A percentile compares a stretch with the other conserved stretches of the same genome.
Evolutionary conservation across 2,329 filamentous ascomycete genomes (phyloP).

Genomic region (Paracoccidioides lutzii): DNA sequence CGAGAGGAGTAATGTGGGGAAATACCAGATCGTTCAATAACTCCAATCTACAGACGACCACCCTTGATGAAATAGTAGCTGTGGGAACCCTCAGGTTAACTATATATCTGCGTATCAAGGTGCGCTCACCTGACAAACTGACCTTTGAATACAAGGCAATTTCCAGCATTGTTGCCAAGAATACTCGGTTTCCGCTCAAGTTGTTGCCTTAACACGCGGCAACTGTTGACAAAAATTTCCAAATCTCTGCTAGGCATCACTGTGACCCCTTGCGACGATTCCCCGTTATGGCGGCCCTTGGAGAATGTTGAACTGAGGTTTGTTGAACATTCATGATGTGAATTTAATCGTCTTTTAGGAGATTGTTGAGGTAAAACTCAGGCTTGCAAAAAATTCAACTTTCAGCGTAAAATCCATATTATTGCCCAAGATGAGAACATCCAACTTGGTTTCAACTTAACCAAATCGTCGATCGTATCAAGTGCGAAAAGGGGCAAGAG

Average conservation of each 20-base stretch:
- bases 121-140: neutral
- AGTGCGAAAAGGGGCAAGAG: neutral
- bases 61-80: neutral
- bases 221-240: neutral
- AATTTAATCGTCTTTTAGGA: neutral
- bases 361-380: neutral
- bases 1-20: too few relatives aligned
- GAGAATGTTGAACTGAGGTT: neutral
- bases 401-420: neutral
- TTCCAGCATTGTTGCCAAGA: neutral
- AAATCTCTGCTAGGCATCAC: neutral
- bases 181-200: neutral
- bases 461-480: neutral
- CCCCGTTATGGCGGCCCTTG: neutral
- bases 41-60: neutral
- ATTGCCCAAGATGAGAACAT: neutral
- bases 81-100: neutral
- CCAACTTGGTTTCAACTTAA: neutral
- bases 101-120: neutral
- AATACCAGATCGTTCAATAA: neutral
- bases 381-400: neutral
- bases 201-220: neutral
- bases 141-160: neutral
- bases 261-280: neutral
- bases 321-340: too few relatives aligned